These are phyloP conservation scores for Cystobasidiaceae sp. DNA, from an alignment of 1,284 basidiomycete genomes.

Conservation along the genomic window DNA sequence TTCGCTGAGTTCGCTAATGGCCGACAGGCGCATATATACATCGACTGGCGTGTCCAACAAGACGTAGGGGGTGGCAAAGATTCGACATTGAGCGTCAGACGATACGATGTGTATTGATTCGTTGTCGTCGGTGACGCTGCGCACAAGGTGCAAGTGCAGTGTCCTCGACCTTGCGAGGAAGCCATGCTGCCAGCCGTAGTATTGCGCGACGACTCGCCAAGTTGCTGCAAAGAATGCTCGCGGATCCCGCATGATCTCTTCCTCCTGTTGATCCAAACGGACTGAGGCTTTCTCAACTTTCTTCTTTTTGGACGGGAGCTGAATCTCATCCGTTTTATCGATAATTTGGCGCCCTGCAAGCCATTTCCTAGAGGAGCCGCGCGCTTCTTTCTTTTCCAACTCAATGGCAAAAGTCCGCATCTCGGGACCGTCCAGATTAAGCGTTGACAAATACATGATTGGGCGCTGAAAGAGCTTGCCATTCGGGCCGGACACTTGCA, in stretches of 20 bases:
- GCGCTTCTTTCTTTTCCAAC: constrained; percentile 4
- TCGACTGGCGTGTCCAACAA: neutral
- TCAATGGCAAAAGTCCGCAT: constrained; percentile 17
- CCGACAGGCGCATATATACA: constrained; percentile 4
- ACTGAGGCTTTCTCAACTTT: neutral
- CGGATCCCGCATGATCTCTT: neutral
- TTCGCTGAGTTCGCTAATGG: neutral
- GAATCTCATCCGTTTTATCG: neutral
- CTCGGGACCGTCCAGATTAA: constrained; percentile 24
- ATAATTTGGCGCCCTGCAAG: neutral
- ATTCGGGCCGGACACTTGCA: constrained; percentile 57
- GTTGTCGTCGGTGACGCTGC: constrained; percentile 13
- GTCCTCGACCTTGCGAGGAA: constrained; percentile 9
- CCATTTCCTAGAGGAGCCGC: neutral
- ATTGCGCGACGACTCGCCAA: constrained; percentile 26
- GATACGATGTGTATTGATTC: constrained; percentile 6
- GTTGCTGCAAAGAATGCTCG: constrained; percentile 13
- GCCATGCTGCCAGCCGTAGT: constrained; percentile 20
- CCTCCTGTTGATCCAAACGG: neutral
- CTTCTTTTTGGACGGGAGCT: neutral
- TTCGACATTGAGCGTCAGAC: neutral
- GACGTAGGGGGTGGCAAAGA: constrained; percentile 8
- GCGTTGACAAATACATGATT: constrained; percentile 28
- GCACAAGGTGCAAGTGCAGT: constrained; percentile 10
- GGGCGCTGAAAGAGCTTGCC: constrained; percentile 44